phyloP scores from a whole-genome alignment of 345 rosid genomes.

The Acer yangbiense region DNA sequence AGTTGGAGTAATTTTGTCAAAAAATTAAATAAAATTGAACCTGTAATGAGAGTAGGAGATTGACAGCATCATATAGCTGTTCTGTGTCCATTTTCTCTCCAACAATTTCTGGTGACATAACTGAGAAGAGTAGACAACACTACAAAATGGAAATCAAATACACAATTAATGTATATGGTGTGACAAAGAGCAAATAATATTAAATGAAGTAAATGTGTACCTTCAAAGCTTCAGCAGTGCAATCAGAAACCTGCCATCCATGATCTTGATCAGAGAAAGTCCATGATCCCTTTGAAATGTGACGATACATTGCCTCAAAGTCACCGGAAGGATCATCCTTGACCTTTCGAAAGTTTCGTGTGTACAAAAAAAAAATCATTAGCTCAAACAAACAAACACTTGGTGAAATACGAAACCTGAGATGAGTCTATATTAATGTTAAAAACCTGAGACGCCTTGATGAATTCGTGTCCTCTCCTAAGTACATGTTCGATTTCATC shows the following conservation, averaged over 20 bases:
- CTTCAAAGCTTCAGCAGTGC: slow-evolving; percentile 53
- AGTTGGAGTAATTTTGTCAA: too few species aligned
- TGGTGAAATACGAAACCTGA: too few species aligned
- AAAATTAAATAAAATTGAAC: slow-evolving; percentile 12
- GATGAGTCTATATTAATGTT: too few species aligned
- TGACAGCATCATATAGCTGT: slow-evolving; percentile 41
- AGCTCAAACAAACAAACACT: too few species aligned
- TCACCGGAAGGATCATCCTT: slow-evolving; percentile 45
- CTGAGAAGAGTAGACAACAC: slow-evolving; percentile 46
- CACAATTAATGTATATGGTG: too few species aligned
- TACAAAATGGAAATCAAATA: background rate
- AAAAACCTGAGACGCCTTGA: slow-evolving; percentile 69
- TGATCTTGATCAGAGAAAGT: slow-evolving; percentile 57
- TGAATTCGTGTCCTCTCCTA: slow-evolving; percentile 68
- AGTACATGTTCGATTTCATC: slow-evolving; percentile 57
- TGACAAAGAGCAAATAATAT: too few species aligned
- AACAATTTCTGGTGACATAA: slow-evolving; percentile 49
- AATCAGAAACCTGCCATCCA: slow-evolving; percentile 62
- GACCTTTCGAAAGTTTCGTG: slow-evolving; percentile 9
- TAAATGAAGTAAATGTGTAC: slow-evolving; percentile 12
- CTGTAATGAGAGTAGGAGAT: slow-evolving; percentile 42
- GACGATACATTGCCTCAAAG: slow-evolving; percentile 44
- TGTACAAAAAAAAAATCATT: too few species aligned
- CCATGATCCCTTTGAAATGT: slow-evolving; percentile 54
- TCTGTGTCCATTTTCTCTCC: slow-evolving; percentile 12